These are phyloP conservation scores for Purpureocillium lavendulum DNA, from an alignment of 2,329 filamentous ascomycete genomes.

Conservation along the genomic window DNA sequence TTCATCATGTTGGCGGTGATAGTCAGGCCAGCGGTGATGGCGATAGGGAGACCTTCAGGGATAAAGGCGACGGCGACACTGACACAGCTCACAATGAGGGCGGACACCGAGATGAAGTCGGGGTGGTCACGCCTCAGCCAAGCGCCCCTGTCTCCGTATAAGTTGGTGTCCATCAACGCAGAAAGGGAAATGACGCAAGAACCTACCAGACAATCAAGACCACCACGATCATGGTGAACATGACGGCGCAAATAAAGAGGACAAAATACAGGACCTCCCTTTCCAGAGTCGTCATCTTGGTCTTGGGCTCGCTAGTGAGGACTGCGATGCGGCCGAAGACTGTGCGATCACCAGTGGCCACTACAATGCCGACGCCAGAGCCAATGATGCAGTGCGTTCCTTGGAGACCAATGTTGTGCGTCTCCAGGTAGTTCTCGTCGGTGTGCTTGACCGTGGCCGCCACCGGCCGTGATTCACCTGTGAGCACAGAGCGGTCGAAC, in stretches of 20 bases:
- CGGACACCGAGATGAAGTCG: conserved; percentile 63
- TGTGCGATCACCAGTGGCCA: conserved; percentile 63
- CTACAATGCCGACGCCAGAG: conserved; percentile 56
- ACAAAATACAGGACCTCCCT: conserved; percentile 69
- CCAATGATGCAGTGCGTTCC: conserved; percentile 73
- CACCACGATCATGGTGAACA: conserved; percentile 55
- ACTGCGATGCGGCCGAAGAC: conserved; percentile 71
- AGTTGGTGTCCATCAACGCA: not conserved
- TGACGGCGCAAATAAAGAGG: conserved; percentile 58
- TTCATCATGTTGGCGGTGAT: conserved; percentile 72
- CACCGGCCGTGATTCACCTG: conserved; percentile 58
- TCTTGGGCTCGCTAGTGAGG: conserved; percentile 61
- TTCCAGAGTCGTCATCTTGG: conserved; percentile 60
- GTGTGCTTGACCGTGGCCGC: conserved; percentile 56
- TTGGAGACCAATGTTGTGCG: conserved; percentile 66
- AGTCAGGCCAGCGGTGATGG: conserved; percentile 61
- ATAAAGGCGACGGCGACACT: conserved; percentile 68
- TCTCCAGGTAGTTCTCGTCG: conserved; percentile 69
- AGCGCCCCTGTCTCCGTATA: conserved; percentile 41
- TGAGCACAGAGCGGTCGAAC: conserved; percentile 67
- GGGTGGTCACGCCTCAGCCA: conserved; percentile 62
- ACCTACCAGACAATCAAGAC: conserved; percentile 58
- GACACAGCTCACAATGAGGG: conserved; percentile 65
- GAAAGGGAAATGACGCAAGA: no score
- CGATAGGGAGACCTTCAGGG: conserved; percentile 64